Base-by-base conservation (phyloP, 2,329 filamentous ascomycete species). In the Alternaria triticina region DNA sequence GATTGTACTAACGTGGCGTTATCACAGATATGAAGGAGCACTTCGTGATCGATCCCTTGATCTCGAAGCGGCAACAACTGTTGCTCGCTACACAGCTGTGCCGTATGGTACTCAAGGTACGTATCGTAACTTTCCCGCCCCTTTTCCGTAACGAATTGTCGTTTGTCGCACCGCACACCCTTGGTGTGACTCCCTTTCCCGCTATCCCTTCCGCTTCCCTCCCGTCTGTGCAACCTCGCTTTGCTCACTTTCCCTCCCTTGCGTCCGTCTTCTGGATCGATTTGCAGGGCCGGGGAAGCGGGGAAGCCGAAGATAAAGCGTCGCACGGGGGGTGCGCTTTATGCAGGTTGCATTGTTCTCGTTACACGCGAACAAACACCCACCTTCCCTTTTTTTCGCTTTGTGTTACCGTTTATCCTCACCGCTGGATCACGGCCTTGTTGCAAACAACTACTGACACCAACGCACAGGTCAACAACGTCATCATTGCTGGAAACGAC, bases 11-110 rank as follows among this genome's bases (percentile, higher is more conserved):
- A 78, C 65, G 51, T 65, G 57, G 67, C 62, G 57, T 54, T 61
- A 54, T 61, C 61, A 52, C 77, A 89, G 90, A 98, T 83, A 99
- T 99, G 96, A 94, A 91, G 84, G 90, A 97, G 73, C 92, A 96
- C 70, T 99, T 99, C 82, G 96, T 97, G 70, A 98, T 99, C 79
- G 96, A 99, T 79, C 96, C 96, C 57, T 85, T 99, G 77, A 99
- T 99, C 79, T 96, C 96, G 74, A 99, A 99, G 88, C 92, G 93
- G 83, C 94, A 97, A 84, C 96, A 99, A 83, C 87, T 99, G 65
- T 89, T 97, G 84, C 88, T 99, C 70, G 96, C 96, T 30, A 99
- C 96, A 56, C 96, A 99, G 85, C 86, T 99, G 71, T 98, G 96
- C 86, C 90, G 96, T 71, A 98, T 99, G 95, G 77, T 79, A 47